Conservation (phyloP, 805 yeast species). For the Candida sphagnicola region DNA sequence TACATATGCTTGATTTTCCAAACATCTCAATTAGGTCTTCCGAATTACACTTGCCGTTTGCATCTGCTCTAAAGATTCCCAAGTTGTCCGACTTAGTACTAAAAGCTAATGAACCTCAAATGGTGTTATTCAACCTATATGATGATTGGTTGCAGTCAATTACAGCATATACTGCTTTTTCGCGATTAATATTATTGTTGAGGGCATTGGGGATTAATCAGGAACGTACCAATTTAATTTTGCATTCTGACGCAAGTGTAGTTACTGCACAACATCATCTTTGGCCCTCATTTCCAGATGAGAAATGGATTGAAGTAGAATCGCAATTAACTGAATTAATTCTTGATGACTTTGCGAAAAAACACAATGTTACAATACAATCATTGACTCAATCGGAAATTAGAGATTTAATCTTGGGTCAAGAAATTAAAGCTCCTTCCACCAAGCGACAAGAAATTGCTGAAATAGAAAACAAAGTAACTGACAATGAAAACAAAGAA, state of each 20-base stretch:
- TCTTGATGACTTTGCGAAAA: constrained; percentile 76
- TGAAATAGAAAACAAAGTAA: constrained; percentile 53
- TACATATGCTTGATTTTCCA: constrained; percentile 95
- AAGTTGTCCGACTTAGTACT: constrained; percentile 74
- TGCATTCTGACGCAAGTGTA: constrained; percentile 71
- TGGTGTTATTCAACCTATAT: constrained; percentile 85
- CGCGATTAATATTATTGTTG: constrained; percentile 76
- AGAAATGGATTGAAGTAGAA: constrained; percentile 91
- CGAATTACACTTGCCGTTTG: constrained; percentile 86
- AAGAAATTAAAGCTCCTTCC: constrained; percentile 88
- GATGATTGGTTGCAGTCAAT: constrained; percentile 90
- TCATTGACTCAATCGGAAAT: constrained; percentile 91
- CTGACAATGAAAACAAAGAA: constrained; percentile 45
- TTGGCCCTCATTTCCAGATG: constrained; percentile 89
- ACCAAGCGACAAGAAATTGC: constrained; percentile 80
- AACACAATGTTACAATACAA: constrained; percentile 80
- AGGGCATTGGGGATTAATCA: constrained; percentile 76
- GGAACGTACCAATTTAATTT: constrained; percentile 69
- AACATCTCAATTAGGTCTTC: constrained; percentile 85
- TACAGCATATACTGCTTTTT: constrained; percentile 90
- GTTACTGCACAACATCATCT: constrained; percentile 73
- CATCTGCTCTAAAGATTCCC: constrained; percentile 77
- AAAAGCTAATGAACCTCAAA: constrained; percentile 87
- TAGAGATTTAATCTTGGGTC: constrained; percentile 91
- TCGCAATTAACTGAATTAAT: constrained; percentile 84